These are phyloP conservation scores for Rhodotorula sp. DNA, from an alignment of 1,284 basidiomycete genomes.

Conservation along the genomic window DNA sequence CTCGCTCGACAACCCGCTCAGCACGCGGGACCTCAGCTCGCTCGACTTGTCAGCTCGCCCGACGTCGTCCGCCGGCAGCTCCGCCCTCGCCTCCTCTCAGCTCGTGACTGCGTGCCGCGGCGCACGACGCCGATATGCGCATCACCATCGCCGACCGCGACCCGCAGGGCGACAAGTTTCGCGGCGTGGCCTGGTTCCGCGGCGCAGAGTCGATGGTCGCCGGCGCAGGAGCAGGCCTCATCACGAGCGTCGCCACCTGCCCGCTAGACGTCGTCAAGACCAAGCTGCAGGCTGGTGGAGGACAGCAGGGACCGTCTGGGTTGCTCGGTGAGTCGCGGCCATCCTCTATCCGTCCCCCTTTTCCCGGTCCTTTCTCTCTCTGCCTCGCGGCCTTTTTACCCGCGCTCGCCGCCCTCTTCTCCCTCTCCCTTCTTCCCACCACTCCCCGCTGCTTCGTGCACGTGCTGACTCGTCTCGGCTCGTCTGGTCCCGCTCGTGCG, in stretches of 20 bases:
- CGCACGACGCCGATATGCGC: conserved; percentile 12
- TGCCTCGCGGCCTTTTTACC: conserved; percentile 5
- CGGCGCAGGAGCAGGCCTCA: conserved; percentile 69
- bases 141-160: conserved; percentile 33
- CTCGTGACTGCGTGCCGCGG: neutral
- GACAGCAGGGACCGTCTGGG: conserved; percentile 54
- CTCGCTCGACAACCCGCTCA: no score
- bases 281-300: conserved; percentile 81
- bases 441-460: neutral
- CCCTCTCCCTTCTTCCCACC: no score
- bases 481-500: neutral
- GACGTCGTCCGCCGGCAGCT: neutral
- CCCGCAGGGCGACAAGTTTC: conserved; percentile 17
- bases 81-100: neutral
- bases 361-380: conserved; percentile 10
- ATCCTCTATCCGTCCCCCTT: conserved; percentile 2
- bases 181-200: conserved; percentile 35
- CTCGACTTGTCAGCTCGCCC: neutral
- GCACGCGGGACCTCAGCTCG: neutral
- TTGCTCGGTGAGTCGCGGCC: conserved; percentile 62
- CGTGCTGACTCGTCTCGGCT: neutral
- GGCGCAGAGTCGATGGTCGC: conserved; percentile 53
- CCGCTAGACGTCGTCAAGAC: conserved; percentile 98
- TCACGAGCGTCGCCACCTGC: conserved; percentile 91
- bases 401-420: neutral